Base-by-base conservation (phyloP, 305 asterid species). In the Solanum hybrid region DNA sequence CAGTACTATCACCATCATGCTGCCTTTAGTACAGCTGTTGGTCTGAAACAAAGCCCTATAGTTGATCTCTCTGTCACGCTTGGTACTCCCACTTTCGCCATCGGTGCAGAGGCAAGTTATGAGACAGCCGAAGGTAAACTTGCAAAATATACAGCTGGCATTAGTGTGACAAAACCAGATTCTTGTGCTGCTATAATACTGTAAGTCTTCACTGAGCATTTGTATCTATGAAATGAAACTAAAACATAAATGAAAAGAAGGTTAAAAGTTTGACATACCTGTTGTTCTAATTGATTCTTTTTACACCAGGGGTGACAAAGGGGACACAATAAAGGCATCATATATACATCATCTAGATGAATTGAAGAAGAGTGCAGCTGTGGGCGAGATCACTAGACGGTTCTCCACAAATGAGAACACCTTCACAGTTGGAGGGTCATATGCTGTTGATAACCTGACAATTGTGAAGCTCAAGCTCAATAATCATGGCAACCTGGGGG, bases 351-450 rank as follows among this genome's bases (percentile, higher is more conserved):
- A 94, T 92, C 38, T 94, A 37, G 97, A 96, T 90, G 95, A 92
- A 75, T 89, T 90, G 85, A 95, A 94, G 94, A 96, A 88, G 92
- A 94, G 91, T 90, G 92, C 96, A 80, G 99, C 95, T 40, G 99
- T 95, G n/a, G 99, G 95, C 78, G 98, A 97, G 93, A 93, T 96
- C 38, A 86, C 96, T 89, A 92, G 99, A 89, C 94, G 93, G 92
- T 95, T 97, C 96, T 97, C 99, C 85, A 95, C 97, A 9, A 96
- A 97, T 24, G 98, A 97, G 95, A 97, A 95, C 90, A 95, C 95
- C 10, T 93, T 96, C 90, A 94, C 99, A 1, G 98, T 96, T 60
- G 99, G 99, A 91, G 99, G 99, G 32, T 93, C 98, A 13, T 92
- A 91, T 84, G 97, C 98, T 76, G 91, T 97, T 32, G 98, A 96